These are phyloP conservation scores for Evernia prunastri DNA, from an alignment of 495 filamentous ascomycete genomes.

Conservation along the genomic window DNA sequence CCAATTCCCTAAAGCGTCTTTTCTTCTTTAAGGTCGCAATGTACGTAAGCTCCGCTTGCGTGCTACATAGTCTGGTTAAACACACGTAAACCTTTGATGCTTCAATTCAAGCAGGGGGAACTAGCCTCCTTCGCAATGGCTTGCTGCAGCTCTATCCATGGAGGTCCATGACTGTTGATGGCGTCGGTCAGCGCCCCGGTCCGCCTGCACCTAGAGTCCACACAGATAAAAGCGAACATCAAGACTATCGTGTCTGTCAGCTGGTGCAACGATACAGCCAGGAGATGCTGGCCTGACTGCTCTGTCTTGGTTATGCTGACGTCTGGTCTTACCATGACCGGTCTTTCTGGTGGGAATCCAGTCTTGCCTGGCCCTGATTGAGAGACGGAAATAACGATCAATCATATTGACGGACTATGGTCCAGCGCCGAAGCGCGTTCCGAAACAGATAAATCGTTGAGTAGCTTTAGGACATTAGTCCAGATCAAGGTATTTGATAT, in stretches of 20 bases:
- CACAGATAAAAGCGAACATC: background rate
- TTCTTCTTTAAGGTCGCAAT: background rate
- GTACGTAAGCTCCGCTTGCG: background rate
- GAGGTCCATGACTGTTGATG: background rate
- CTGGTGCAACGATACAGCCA: background rate
- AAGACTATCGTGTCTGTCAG: background rate
- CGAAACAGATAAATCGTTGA: background rate
- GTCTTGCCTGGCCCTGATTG: background rate
- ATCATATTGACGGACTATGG: background rate
- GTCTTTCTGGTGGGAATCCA: background rate
- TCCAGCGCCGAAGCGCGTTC: background rate
- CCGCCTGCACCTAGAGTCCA: background rate
- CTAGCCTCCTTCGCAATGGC: background rate
- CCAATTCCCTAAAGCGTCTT: too few relatives aligned
- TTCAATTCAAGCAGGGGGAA: background rate
- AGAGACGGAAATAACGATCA: background rate
- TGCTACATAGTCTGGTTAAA: background rate
- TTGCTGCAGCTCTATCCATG: background rate
- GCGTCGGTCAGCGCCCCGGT: background rate
- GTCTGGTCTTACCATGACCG: background rate
- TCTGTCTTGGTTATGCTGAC: background rate
- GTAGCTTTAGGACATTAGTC: background rate
- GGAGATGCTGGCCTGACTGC: background rate
- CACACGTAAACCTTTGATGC: background rate
- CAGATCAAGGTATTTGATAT: background rate